Conservation (phyloP, 495 filamentous ascomycete genomes). For the Talaromyces proteolyticus region DNA sequence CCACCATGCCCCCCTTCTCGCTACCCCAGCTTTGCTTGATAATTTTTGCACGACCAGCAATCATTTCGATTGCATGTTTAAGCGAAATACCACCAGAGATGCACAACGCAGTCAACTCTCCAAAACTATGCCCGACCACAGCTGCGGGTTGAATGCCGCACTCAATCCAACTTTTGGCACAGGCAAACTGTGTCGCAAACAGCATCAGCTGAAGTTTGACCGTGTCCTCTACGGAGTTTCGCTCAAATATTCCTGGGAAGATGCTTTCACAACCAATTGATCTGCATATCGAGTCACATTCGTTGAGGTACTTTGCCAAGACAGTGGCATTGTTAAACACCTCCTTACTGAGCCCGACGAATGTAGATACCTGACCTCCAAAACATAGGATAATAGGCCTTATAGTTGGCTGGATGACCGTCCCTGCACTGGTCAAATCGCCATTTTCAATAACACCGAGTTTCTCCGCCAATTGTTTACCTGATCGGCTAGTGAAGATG, state of each 20-base stretch:
- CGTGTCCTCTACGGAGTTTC: constrained; percentile 23
- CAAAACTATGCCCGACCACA: constrained; percentile 41
- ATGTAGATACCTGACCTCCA: constrained; percentile 44
- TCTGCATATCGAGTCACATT: constrained; percentile 18
- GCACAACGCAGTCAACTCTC: constrained; percentile 23
- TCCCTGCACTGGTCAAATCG: neutral
- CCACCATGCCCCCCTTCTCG: constrained; percentile 37
- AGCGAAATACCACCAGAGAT: constrained; percentile 22
- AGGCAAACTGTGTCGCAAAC: constrained; percentile 34
- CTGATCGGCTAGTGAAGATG: constrained; percentile 6
- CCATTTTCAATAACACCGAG: constrained; percentile 1
- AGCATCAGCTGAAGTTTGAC: constrained; percentile 34
- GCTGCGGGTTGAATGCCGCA: constrained; percentile 21
- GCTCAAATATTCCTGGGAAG: constrained; percentile 44
- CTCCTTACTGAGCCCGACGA: constrained; percentile 30
- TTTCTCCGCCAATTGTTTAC: constrained; percentile 8
- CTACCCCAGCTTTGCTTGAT: constrained; percentile 31
- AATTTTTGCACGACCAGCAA: constrained; percentile 28
- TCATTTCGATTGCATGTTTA: constrained; percentile 24
- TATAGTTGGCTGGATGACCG: neutral
- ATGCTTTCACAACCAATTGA: constrained; percentile 26
- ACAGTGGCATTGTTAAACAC: constrained; percentile 28
- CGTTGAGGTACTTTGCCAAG: constrained; percentile 32
- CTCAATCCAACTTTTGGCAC: constrained; percentile 31
- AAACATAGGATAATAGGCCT: constrained; percentile 46